Conservation (phyloP, 2,329 filamentous ascomycete genomes). For the Helotiales sp. region DNA sequence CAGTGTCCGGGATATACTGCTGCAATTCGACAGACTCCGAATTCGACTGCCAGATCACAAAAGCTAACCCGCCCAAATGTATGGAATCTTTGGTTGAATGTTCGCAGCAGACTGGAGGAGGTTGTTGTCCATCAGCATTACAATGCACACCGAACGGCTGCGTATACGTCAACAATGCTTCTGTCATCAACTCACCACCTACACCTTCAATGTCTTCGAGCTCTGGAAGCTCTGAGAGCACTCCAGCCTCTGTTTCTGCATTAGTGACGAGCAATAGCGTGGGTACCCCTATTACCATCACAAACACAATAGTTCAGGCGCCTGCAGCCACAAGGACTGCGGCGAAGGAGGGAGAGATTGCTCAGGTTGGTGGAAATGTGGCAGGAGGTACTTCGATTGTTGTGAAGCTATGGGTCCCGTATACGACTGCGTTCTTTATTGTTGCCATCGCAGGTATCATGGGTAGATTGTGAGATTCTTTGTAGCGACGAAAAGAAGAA, state of each 20-base stretch:
- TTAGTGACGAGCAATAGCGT: neutral
- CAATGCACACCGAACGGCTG: conserved; percentile 29
- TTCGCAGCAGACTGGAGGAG: conserved; percentile 26
- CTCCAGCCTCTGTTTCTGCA: neutral
- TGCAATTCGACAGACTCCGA: conserved; percentile 26
- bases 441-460: conserved; percentile 25
- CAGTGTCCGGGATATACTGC: conserved; percentile 29
- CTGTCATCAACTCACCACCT: conserved; percentile 5
- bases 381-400: conserved; percentile 11
- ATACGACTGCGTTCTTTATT: conserved; percentile 17
- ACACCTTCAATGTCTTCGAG: neutral
- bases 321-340: conserved; percentile 26
- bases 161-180: conserved; percentile 16
- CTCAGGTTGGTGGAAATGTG: conserved; percentile 13
- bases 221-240: neutral
- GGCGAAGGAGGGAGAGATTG: conserved; percentile 31
- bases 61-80: conserved; percentile 26
- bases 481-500: neutral
- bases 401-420: conserved; percentile 17
- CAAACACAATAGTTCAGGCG: conserved; percentile 16
- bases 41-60: conserved; percentile 21
- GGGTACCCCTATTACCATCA: conserved; percentile 17
- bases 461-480: conserved; percentile 20
- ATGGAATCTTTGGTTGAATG: conserved; percentile 25
- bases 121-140: conserved; percentile 27